phyloP scores from a whole-genome alignment of 345 rosid species.

The Barbarea vulgaris region DNA sequence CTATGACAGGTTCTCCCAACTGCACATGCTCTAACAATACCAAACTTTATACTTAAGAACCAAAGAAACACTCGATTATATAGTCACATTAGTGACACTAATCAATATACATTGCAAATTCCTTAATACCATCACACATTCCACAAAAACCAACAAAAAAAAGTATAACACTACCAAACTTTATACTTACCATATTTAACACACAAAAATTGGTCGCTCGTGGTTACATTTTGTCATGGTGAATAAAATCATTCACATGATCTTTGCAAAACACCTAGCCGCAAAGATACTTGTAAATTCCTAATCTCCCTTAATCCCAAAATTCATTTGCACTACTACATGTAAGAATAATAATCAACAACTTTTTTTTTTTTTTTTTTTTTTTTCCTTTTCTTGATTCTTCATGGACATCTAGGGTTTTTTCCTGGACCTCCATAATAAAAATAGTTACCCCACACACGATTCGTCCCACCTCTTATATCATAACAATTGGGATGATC shows the following conservation, averaged over 20 bases:
- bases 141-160: background rate
- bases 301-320: constrained; percentile 27
- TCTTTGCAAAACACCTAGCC: constrained; percentile 20
- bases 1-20: too few species aligned
- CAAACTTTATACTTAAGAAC: too few species aligned
- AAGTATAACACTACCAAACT: constrained; percentile 19
- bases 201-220: background rate
- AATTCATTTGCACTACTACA: constrained; percentile 22
- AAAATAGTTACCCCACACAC: constrained; percentile 92
- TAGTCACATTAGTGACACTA: constrained; percentile 7
- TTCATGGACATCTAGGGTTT: constrained; percentile 51
- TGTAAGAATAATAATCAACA: constrained; percentile 23
- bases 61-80: background rate
- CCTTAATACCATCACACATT: background rate
- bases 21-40: too few species aligned
- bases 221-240: background rate
- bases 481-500: constrained; percentile 92
- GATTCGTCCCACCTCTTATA: constrained; percentile 77
- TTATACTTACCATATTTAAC: constrained; percentile 4
- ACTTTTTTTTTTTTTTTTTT: background rate
- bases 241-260: background rate
- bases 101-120: constrained; percentile 10
- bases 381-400: background rate
- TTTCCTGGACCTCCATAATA: constrained; percentile 97
- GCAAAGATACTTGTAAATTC: constrained; percentile 21